phyloP scores from a whole-genome alignment of 2,329 filamentous ascomycete genomes.

The Beauveria medogensis region DNA sequence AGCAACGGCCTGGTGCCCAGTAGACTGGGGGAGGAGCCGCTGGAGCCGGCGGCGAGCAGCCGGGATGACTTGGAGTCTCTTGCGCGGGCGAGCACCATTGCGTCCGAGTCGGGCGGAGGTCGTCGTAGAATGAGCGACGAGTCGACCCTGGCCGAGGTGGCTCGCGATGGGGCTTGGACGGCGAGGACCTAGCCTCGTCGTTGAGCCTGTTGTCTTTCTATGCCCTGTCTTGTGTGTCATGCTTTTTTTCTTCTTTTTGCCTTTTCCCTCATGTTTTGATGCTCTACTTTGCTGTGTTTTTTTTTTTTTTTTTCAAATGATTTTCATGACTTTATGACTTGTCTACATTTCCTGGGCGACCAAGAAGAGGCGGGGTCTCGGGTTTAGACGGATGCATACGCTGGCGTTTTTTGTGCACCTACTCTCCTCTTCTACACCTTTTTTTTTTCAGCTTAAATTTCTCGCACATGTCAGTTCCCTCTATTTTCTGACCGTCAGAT shows the following conservation, averaged over 20 bases:
- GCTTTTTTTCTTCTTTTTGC: neutral
- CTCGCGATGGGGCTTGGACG: slow-evolving; percentile 6
- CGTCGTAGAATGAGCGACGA: slow-evolving; percentile 10
- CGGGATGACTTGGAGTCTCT: neutral
- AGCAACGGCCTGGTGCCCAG: neutral
- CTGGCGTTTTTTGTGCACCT: neutral
- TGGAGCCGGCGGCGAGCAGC: neutral
- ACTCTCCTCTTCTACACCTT: neutral
- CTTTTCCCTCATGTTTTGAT: neutral
- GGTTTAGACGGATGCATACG: slow-evolving; percentile 1
- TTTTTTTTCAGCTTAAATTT: neutral
- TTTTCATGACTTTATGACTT: slow-evolving; percentile 2
- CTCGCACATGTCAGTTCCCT: too few species aligned
- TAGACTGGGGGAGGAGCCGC: neutral
- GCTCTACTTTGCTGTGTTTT: neutral
- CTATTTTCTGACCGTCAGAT: neutral
- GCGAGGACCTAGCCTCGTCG: slow-evolving; percentile 5
- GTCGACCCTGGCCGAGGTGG: slow-evolving; percentile 6
- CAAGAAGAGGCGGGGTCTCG: neutral
- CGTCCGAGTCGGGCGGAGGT: neutral
- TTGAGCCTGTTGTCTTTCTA: neutral
- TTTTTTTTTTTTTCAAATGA: neutral
- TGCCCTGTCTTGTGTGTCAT: neutral
- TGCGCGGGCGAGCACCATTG: slow-evolving; percentile 5
- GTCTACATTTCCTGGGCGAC: neutral